Evolutionary conservation across 345 rosid genomes (phyloP).

Genomic region (Acer campestre): DNA sequence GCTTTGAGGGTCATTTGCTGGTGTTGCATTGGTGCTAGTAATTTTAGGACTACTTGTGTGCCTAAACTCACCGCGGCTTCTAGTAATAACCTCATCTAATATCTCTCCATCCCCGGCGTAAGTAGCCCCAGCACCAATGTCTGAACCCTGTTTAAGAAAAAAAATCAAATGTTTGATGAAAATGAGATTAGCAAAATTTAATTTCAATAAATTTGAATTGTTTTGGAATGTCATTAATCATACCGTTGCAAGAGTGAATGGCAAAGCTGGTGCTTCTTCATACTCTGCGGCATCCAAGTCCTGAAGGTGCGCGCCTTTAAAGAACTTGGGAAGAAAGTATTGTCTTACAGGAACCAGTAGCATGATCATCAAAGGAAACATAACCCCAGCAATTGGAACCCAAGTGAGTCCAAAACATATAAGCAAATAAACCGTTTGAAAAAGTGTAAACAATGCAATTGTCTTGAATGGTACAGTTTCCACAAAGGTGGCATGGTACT

Average conservation of each 20-base stretch:
- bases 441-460: slow-evolving; percentile 74
- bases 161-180: background rate
- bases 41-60: slow-evolving; percentile 71
- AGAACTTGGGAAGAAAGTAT: slow-evolving; percentile 80
- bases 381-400: slow-evolving; percentile 91
- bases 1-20: slow-evolving; percentile 44
- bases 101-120: slow-evolving; percentile 69
- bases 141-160: slow-evolving; percentile 48
- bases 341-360: slow-evolving; percentile 89
- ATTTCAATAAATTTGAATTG: background rate
- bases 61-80: slow-evolving; percentile 96
- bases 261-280: slow-evolving; percentile 93
- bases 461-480: slow-evolving; percentile 94
- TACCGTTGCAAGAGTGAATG: slow-evolving; percentile 68
- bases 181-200: background rate
- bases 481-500: slow-evolving; percentile 78
- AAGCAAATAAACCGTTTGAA: slow-evolving; percentile 77
- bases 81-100: slow-evolving; percentile 79
- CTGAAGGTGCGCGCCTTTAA: slow-evolving; percentile 83
- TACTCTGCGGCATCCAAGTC: slow-evolving; percentile 96
- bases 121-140: slow-evolving; percentile 56
- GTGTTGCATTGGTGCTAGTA: slow-evolving; percentile 72
- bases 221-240: slow-evolving; percentile 16
- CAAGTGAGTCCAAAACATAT: slow-evolving; percentile 94
- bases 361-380: slow-evolving; percentile 96